Evolutionary conservation across 805 yeast species (phyloP), one percentile per base, ranked within the genome.

Genomic region (Wickerhamomyces strasburgensis): DNA sequence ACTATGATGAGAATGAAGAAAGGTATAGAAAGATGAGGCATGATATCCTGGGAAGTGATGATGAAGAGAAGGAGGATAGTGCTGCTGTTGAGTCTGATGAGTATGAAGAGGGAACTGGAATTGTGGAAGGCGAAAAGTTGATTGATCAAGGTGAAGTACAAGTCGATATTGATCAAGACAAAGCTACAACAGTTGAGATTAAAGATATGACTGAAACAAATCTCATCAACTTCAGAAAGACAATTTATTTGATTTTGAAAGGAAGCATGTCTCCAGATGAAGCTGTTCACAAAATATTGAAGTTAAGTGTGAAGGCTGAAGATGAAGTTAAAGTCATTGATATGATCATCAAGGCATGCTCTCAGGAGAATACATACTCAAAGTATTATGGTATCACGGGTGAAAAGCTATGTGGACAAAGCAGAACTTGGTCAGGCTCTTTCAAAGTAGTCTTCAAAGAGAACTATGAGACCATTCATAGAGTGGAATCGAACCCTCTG

Each of bases 261-360:
- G 86, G 96, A 16, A 79, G 95, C 42, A 75, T 90, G 80, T 80
- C 94, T 0, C 78, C 89, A 5, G 95, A 86, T 47, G 98, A 93
- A 64, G 90, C 95, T 1, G 88, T 86, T 1, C 98, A 89, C 57
- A 89, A 89, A 57, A 61, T 93, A 5, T 48, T 84, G 28, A 74
- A 72, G 51, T 51, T 84, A 10, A 51, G 67, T 7, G 62, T 69
- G 11, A 60, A 63, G 1, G 54, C 48, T 11, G 56, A 64, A 7
- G 67, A 73, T 31, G 75, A 79, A 47, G 58, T 59, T 5, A 72
- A 73, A 46, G 66, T 86, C 11, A 78, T 75, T 6, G 88, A 83
- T 47, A 83, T 84, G 75, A 61, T 90, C 5, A 65, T 86, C 11
- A 83, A 82, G 56, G 78, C 90, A 42, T 83, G 96, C 57, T 73